A percentile compares a stretch with the other conserved stretches of the same genome.
Evolutionary conservation across 202 grass and related monocot species (phyloP).

Genomic region (Schoenoplectus tabernaemontani): DNA sequence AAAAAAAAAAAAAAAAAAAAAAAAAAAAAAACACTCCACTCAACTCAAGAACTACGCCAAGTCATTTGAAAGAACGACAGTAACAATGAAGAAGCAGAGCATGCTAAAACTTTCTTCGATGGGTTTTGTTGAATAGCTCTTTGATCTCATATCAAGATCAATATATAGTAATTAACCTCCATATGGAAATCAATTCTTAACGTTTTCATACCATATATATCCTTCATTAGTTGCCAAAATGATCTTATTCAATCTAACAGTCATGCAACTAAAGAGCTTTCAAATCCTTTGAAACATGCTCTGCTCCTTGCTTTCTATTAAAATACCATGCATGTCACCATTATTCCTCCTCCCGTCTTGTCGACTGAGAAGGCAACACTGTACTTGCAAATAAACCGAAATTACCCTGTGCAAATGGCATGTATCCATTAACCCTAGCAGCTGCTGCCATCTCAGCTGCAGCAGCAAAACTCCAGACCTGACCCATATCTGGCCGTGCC

Average conservation of each 20-base stretch:
- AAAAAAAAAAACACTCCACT: background rate
- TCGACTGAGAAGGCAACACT: background rate
- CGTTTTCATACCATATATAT: background rate
- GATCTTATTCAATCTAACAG: background rate
- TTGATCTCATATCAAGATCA: background rate
- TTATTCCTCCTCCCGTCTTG: slow-evolving; percentile 9
- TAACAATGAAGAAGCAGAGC: slow-evolving; percentile 5
- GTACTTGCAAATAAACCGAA: slow-evolving; percentile 15
- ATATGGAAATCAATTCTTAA: background rate
- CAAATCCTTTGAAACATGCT: background rate
- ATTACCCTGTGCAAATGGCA: slow-evolving; percentile 40
- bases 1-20: background rate
- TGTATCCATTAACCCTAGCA: slow-evolving; percentile 49
- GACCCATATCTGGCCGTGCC: slow-evolving; percentile 29
- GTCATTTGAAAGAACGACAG: slow-evolving; percentile 8
- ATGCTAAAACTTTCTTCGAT: background rate
- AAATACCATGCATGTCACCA: background rate
- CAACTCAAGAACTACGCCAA: background rate
- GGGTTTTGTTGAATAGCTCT: background rate
- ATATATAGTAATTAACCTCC: background rate
- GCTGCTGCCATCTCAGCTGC: slow-evolving; percentile 43
- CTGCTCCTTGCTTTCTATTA: background rate
- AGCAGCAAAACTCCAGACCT: slow-evolving; percentile 45
- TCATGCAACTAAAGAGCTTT: slow-evolving; percentile 5
- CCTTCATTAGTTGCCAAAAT: background rate